These are phyloP conservation scores for Closterium sp. DNA, from an alignment of 139 green algal species.

Conservation along the genomic window DNA sequence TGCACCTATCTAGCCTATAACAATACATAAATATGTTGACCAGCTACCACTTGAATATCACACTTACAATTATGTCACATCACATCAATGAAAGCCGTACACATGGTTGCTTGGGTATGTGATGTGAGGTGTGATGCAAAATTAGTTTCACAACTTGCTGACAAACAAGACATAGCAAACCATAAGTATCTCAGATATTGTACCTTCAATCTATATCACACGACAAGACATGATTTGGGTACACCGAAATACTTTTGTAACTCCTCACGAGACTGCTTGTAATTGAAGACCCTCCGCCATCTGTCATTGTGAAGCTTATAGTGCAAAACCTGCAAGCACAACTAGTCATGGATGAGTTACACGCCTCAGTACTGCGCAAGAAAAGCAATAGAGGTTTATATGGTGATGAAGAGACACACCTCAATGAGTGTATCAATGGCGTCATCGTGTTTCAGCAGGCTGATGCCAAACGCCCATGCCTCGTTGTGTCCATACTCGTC, in stretches of 20 bases:
- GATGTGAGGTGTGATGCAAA: too few species aligned
- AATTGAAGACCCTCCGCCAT: constrained; percentile 13
- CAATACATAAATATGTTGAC: too few species aligned
- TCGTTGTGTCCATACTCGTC: constrained; percentile 21
- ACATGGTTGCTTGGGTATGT: too few species aligned
- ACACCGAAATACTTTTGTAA: not conserved
- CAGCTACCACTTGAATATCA: too few species aligned
- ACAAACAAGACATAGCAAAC: too few species aligned
- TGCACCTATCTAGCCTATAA: too few species aligned
- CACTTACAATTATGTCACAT: too few species aligned
- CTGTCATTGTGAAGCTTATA: constrained; percentile 38
- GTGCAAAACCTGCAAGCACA: constrained; percentile 25
- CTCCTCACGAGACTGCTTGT: not conserved
- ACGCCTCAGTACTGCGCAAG: not conserved
- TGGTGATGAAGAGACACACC: not conserved
- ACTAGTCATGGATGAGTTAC: not conserved
- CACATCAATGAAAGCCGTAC: too few species aligned
- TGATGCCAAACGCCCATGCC: constrained; percentile 6
- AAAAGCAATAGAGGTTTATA: not conserved
- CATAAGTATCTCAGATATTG: too few species aligned
- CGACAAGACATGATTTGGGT: not conserved
- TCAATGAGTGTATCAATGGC: constrained; percentile 36
- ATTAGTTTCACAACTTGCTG: too few species aligned
- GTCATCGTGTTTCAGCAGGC: constrained; percentile 16
- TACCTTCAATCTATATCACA: not conserved